Base-by-base conservation (phyloP, 2,329 filamentous ascomycete species). In the Pseudogymnoascus sp. region DNA sequence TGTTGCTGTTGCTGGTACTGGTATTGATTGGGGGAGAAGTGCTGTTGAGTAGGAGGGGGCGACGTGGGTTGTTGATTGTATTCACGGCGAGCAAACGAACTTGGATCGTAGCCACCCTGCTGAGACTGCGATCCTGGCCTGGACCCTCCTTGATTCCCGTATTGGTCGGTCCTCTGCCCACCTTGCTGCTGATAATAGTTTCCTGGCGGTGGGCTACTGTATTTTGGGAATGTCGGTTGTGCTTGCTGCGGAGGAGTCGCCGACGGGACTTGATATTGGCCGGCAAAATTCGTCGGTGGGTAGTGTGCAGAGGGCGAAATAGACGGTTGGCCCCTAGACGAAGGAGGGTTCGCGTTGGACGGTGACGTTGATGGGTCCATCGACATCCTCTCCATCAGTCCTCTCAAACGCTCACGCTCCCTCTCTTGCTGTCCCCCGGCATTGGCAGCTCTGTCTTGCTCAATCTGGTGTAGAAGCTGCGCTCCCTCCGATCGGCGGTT, bases 381-480 rank as follows among this genome's bases (percentile, higher is more conserved):
- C 1, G 92, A 93, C 86, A 97, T 93, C 62, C 93, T 86, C 72
- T 97, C 93, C 95, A 99, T 97, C 42, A 99, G 79, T 43, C 90
- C 89, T 63, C 90, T 87, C 63, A 99, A 78, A 63, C 93, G 85
- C 71, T 96, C 91, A 63, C 91, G 88, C 74, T 97, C 93, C 61
- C 89, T 82, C 70, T 96, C 92, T 34, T 92, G 71, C 61, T 74
- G 71, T 1, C 70, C 72, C 61, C 65, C 72, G 5, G 69, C 69
- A 65, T 66, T 71, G 37, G 64, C 66, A 18, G 69, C 68, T 63
- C 72, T 65, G 42, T 73, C 72, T 46, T 73, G 69, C 65, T 75
- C 73, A 61, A 99, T 99, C 69, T 92, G 89, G 68, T 85, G 87
- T 37, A 99, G 83, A 4, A 99, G 83, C 73, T 96, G 91, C 0